These are phyloP conservation scores for Chrysoporthe cubensis DNA, from an alignment of 2,329 filamentous ascomycete species.

Conservation along the genomic window DNA sequence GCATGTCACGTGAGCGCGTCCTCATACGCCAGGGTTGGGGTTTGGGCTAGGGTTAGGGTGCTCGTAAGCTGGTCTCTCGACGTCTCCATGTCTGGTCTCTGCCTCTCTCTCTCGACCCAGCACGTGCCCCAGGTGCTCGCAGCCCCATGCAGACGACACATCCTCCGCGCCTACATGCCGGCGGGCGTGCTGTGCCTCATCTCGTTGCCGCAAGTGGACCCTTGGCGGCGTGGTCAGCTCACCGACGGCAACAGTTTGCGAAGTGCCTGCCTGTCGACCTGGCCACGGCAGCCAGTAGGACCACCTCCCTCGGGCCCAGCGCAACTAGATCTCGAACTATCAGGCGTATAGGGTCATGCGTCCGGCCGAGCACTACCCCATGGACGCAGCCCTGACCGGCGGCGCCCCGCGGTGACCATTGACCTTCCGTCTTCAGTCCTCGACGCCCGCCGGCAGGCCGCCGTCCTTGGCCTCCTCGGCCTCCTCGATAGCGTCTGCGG, in stretches of 20 bases:
- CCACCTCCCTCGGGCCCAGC: too few species aligned
- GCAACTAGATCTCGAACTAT: too few species aligned
- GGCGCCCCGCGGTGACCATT: not conserved
- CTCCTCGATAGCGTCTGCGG: not conserved
- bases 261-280: not conserved
- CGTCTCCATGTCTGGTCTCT: too few species aligned
- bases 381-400: not conserved
- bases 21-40: too few species aligned
- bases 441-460: not conserved
- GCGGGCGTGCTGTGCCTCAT: not conserved
- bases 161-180: not conserved
- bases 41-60: too few species aligned
- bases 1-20: too few species aligned
- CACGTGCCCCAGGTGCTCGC: not conserved
- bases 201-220: too few species aligned
- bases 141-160: conserved; percentile 3
- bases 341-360: too few species aligned
- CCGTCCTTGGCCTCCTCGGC: not conserved
- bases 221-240: not conserved
- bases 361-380: not conserved
- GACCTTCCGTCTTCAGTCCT: not conserved
- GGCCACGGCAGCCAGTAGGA: too few species aligned
- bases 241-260: conserved; percentile 12
- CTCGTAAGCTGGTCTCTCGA: too few species aligned
- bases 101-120: too few species aligned